These are phyloP conservation scores for Pythium rhizo-oryzae DNA, from an alignment of 352 stramenopile genomes.

Conservation along the genomic window DNA sequence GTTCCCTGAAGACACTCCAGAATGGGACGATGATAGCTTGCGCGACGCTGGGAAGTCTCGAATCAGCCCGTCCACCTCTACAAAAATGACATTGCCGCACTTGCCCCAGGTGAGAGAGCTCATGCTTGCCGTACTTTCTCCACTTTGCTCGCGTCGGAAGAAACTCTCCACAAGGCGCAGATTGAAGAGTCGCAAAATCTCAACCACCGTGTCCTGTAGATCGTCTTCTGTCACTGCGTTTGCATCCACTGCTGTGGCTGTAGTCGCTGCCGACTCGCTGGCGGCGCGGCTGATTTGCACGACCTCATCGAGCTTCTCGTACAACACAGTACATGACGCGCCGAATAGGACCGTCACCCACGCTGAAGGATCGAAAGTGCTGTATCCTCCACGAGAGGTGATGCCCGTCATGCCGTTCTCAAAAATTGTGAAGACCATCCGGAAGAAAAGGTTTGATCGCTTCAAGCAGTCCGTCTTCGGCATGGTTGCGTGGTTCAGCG, in stretches of 20 bases:
- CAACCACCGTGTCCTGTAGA: slow-evolving; percentile 57
- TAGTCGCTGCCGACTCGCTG: slow-evolving; percentile 13
- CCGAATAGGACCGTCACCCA: slow-evolving; percentile 77
- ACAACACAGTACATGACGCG: slow-evolving; percentile 71
- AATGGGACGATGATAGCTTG: slow-evolving; percentile 32
- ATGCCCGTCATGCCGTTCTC: slow-evolving; percentile 41
- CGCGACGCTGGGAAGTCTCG: slow-evolving; percentile 76
- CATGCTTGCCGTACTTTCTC: slow-evolving; percentile 16
- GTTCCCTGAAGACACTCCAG: background rate
- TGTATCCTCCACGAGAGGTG: slow-evolving; percentile 19
- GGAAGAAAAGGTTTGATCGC: slow-evolving; percentile 61
- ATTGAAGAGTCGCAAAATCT: slow-evolving; percentile 81
- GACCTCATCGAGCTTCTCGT: slow-evolving; percentile 86
- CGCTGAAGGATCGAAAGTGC: slow-evolving; percentile 31
- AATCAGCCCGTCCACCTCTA: slow-evolving; percentile 82
- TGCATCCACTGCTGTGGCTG: background rate
- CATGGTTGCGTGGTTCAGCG: slow-evolving; percentile 54
- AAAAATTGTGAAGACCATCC: slow-evolving; percentile 66
- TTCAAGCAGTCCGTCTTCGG: slow-evolving; percentile 48
- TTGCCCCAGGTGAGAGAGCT: slow-evolving; percentile 74
- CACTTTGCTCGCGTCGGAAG: slow-evolving; percentile 52
- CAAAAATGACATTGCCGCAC: slow-evolving; percentile 82
- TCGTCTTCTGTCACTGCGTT: slow-evolving; percentile 52
- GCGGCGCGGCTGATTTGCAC: slow-evolving; percentile 62
- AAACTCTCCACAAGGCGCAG: slow-evolving; percentile 74